These are phyloP conservation scores for Nakaseomyces sp. DNA, from an alignment of 1,139 yeast genomes.

Conservation along the genomic window DNA sequence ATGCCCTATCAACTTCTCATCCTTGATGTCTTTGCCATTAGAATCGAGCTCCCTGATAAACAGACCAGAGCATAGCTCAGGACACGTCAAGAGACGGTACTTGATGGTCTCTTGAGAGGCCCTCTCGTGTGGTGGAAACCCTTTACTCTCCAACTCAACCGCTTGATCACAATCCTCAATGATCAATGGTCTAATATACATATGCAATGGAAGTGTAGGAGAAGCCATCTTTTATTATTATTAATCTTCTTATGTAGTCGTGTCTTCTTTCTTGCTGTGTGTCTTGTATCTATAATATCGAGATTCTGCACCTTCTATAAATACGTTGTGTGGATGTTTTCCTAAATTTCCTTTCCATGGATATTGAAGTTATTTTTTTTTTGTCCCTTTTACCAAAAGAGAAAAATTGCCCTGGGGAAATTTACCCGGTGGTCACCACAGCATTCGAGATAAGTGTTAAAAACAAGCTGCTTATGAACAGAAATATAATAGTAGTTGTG, in stretches of 20 bases:
- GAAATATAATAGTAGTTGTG: too few species aligned
- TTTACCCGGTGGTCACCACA: too few species aligned
- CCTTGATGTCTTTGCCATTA: conserved; percentile 31
- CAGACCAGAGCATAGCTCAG: conserved; percentile 83
- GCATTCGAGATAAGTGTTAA: too few species aligned
- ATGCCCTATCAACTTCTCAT: conserved; percentile 74
- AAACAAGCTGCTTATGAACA: too few species aligned
- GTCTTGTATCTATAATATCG: too few species aligned
- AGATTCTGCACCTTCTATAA: too few species aligned
- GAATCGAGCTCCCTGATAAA: conserved; percentile 59
- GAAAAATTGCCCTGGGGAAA: too few species aligned
- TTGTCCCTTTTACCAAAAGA: too few species aligned
- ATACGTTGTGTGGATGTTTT: too few species aligned
- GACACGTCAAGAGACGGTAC: conserved; percentile 72
- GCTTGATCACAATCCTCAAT: conserved; percentile 60
- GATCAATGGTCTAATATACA: conserved; percentile 76
- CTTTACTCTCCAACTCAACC: conserved; percentile 51
- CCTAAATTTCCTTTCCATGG: too few species aligned
- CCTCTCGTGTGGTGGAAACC: conserved; percentile 63
- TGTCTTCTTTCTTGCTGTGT: too few species aligned
- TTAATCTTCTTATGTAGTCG: not conserved
- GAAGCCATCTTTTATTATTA: conserved; percentile 3
- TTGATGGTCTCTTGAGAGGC: conserved; percentile 53
- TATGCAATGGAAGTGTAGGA: conserved; percentile 43
- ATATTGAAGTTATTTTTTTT: too few species aligned